These are phyloP conservation scores for Trichoderma brevicompactum DNA, from an alignment of 2,329 filamentous ascomycete genomes.

Conservation along the genomic window DNA sequence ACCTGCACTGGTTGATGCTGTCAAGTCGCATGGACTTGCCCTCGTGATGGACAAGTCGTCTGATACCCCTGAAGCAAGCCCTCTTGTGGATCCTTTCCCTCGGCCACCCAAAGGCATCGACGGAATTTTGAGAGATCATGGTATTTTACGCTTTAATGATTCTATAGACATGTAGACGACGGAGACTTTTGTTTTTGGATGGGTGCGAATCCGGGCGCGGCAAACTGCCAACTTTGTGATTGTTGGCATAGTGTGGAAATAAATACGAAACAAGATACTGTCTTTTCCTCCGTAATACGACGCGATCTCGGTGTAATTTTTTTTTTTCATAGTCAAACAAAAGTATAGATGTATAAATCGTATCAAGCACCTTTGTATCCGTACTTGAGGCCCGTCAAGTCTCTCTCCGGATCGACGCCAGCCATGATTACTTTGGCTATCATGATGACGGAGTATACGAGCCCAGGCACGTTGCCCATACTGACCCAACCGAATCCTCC, in stretches of 20 bases:
- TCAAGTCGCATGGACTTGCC: conserved; percentile 92
- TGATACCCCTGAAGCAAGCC: conserved; percentile 50
- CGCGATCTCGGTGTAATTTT: background rate
- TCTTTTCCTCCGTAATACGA: background rate
- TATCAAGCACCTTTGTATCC: conserved; percentile 67
- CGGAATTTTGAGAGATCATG: conserved; percentile 81
- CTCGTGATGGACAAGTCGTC: conserved; percentile 86
- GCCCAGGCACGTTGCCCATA: conserved; percentile 56
- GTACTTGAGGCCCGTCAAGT: conserved; percentile 66
- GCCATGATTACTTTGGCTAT: conserved; percentile 68
- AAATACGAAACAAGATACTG: background rate
- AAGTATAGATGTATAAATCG: conserved; percentile 55
- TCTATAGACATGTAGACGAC: conserved; percentile 69
- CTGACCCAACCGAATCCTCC: conserved; percentile 46
- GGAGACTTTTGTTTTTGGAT: conserved; percentile 7
- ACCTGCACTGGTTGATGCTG: conserved; percentile 86
- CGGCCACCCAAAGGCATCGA: conserved; percentile 81
- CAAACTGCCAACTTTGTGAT: background rate
- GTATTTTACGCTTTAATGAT: conserved; percentile 90
- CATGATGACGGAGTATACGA: conserved; percentile 65
- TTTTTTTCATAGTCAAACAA: conserved; percentile 49
- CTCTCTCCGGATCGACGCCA: conserved; percentile 68
- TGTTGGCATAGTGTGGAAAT: conserved; percentile 1
- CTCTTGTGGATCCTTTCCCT: conserved; percentile 56
- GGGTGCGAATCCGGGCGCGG: conserved; percentile 7